Evolutionary conservation across 768 basidiomycete species (phyloP), one percentile per base, ranked within the genome.

Genomic region (Boletus pseudopeckii): DNA sequence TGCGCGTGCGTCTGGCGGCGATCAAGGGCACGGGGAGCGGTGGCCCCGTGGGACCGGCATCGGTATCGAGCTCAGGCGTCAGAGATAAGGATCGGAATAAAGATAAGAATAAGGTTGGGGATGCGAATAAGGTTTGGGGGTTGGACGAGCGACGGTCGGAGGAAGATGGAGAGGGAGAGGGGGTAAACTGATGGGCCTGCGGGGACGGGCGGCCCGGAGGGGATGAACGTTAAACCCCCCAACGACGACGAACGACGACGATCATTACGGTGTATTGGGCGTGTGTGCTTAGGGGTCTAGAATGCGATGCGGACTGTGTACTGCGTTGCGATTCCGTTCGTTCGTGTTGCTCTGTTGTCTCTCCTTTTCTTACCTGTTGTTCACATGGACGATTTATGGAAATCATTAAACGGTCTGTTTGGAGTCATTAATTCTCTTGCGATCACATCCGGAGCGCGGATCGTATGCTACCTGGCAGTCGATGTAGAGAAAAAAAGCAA

Each of bases 1-100:
- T 83, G 57, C 77, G 73, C 24, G 73, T 74, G 24, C 76, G 77
- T 33, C 73, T 83, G 24, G 76, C 75, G 20, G 76, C 75, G 20
- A 78, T 74, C 54, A 79, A 74, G 63, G 67, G 67, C 28, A 47
- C 45, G 39, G 28, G 45, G 18, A 14, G 17, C 13, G 42, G 5
- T 22, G 32, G n/a, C n/a, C 13, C 13, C 26, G 8, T 34, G 20
- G 36, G n/a, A 8, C 22, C 48, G 3, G 20, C 3, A 11, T 30
- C 18, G 28, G 17, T 7, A 13, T 30, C 43, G 22, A n/a, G 10
- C 18, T 5, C 47, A 6, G 32, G 10, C n/a, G 8, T 0, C 20
- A 24, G 24, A n/a, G 34, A 47, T 36, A 37, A 47, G 10, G 17
- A 38, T n/a, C 5, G 10, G 33, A 14, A 14, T 5, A 33, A 14